Conservation (phyloP, 2,329 filamentous ascomycete genomes). For the Fusarium xylarioides region DNA sequence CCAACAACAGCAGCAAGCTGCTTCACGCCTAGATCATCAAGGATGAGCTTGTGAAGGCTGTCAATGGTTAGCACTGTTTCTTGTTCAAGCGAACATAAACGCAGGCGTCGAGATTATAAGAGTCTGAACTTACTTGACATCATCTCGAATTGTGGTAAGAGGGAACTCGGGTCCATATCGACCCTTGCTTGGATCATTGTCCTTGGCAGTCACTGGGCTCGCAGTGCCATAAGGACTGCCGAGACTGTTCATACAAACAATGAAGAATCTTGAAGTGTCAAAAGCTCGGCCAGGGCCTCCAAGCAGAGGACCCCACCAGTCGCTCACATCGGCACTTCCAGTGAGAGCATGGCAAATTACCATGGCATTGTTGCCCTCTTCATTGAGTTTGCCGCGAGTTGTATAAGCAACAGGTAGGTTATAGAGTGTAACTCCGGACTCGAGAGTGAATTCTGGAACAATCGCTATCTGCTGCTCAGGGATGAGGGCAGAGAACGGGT, state of each 20-base stretch:
- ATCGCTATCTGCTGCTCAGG: slow-evolving; percentile 88
- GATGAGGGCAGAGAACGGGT: slow-evolving; percentile 87
- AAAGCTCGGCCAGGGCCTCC: slow-evolving; percentile 82
- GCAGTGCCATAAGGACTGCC: slow-evolving; percentile 87
- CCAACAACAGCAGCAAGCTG: slow-evolving; percentile 83
- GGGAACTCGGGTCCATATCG: slow-evolving; percentile 96
- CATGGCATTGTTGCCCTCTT: slow-evolving; percentile 72
- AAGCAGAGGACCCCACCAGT: slow-evolving; percentile 89
- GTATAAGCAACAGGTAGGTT: slow-evolving; percentile 80
- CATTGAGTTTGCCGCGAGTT: slow-evolving; percentile 68
- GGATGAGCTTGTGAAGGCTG: slow-evolving; percentile 79
- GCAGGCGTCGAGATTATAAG: not conserved
- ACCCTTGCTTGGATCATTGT: slow-evolving; percentile 77
- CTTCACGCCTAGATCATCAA: slow-evolving; percentile 82
- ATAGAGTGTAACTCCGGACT: slow-evolving; percentile 84
- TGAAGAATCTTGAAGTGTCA: slow-evolving; percentile 83
- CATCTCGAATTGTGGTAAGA: slow-evolving; percentile 92
- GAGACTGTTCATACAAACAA: slow-evolving; percentile 86
- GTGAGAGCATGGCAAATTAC: slow-evolving; percentile 86
- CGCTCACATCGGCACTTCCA: slow-evolving; percentile 83
- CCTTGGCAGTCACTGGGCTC: slow-evolving; percentile 88
- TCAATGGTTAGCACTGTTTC: slow-evolving; percentile 23
- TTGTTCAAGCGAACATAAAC: not conserved
- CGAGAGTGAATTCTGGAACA: slow-evolving; percentile 89
- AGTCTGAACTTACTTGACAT: slow-evolving; percentile 79